A percentile compares a stretch with the other conserved stretches of the same genome.
phyloP scores from a whole-genome alignment of 78 protist species.

The slime mould (Dictyostelium discoideum) region DNA sequence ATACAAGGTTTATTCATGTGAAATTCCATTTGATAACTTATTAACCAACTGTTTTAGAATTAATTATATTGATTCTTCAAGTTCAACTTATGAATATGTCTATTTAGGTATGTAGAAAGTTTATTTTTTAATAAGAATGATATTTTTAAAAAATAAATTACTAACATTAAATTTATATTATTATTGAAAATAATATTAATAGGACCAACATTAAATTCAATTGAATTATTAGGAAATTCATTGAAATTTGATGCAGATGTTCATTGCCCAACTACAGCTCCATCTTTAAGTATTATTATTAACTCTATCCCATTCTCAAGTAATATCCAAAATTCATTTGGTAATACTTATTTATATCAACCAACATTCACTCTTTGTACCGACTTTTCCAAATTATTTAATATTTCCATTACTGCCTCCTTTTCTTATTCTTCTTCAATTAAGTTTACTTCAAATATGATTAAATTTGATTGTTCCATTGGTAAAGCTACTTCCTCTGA shows the following conservation, averaged over 20 bases:
- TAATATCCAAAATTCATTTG: neutral
- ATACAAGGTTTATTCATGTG: neutral
- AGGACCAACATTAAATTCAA: neutral
- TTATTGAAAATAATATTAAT: no score
- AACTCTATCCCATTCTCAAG: neutral
- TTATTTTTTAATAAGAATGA: no score
- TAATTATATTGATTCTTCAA: neutral
- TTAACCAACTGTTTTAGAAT: neutral
- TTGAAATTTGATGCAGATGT: neutral
- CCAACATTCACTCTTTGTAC: conserved; percentile 6
- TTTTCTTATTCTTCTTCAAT: neutral
- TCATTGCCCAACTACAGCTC: neutral
- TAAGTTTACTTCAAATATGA: neutral
- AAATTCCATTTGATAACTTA: neutral
- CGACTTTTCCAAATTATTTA: neutral
- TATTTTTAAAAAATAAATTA: no score
- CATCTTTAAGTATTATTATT: neutral
- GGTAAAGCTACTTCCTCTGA: neutral
- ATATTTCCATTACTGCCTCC: neutral
- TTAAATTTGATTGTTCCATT: neutral
- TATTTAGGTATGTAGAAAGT: neutral
- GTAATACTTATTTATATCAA: neutral
- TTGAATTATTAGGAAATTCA: neutral
- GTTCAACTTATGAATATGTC: neutral
- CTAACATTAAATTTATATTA: no score